Evolutionary conservation across 2,329 filamentous ascomycete genomes (phyloP).

Genomic region (Cladosporium austrohemisphaericum): DNA sequence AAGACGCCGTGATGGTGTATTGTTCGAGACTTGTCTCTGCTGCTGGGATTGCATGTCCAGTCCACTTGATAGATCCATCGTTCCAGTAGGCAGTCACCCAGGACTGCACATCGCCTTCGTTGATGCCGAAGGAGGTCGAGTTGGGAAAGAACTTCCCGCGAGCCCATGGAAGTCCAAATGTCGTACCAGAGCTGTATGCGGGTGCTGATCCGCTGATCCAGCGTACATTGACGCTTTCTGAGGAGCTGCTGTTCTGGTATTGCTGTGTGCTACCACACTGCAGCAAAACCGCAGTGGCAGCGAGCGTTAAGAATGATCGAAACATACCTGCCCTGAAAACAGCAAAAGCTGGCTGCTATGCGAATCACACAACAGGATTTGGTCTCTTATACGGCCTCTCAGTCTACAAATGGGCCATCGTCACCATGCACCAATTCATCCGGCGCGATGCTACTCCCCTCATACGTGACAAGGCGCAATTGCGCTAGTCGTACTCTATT

Average conservation of each 20-base stretch:
- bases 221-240: conserved; percentile 2
- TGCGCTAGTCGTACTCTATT: conserved; percentile 4
- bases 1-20: conserved; percentile 42
- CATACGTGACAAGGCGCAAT: conserved; percentile 12
- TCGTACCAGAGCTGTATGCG: conserved; percentile 30
- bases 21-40: conserved; percentile 39
- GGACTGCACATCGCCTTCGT: conserved; percentile 42
- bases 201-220: conserved; percentile 16
- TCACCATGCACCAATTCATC: neutral
- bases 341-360: neutral
- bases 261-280: neutral
- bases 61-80: conserved; percentile 61
- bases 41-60: conserved; percentile 52
- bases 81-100: conserved; percentile 59
- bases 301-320: neutral
- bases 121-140: conserved; percentile 32
- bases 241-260: neutral
- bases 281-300: neutral
- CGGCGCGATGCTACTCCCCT: conserved; percentile 9
- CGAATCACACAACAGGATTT: neutral
- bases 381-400: neutral
- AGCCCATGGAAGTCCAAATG: conserved; percentile 40
- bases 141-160: conserved; percentile 37
- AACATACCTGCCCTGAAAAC: conserved; percentile 1
- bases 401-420: neutral